phyloP scores from a whole-genome alignment of 2,329 filamentous ascomycete genomes.

The Penicillium sp. region DNA sequence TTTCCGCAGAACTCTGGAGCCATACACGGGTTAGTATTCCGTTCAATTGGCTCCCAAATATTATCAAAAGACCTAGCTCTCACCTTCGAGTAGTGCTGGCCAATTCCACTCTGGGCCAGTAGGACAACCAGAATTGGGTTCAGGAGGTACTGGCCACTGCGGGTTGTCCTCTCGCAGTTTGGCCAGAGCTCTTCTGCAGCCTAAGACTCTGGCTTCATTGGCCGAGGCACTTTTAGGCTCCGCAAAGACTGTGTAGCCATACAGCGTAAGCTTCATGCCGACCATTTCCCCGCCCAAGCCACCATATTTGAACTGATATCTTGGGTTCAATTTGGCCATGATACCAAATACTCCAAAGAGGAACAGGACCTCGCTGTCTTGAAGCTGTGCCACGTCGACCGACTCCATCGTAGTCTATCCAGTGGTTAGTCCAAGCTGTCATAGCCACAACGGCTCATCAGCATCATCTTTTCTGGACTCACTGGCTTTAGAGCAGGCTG shows the following conservation, averaged over 20 bases:
- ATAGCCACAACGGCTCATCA: not conserved
- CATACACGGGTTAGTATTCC: not conserved
- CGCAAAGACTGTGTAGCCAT: constrained; percentile 27
- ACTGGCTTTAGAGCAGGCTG: not conserved
- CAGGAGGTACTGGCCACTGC: constrained; percentile 29
- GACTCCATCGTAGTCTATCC: constrained; percentile 6
- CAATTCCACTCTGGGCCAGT: constrained; percentile 28
- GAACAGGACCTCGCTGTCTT: constrained; percentile 27
- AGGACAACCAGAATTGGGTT: constrained; percentile 17
- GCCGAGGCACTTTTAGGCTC: constrained; percentile 10
- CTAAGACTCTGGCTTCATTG: constrained; percentile 23
- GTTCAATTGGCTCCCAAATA: not conserved
- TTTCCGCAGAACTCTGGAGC: constrained; percentile 24
- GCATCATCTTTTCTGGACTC: not conserved
- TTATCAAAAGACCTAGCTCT: not conserved
- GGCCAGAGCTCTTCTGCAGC: constrained; percentile 30
- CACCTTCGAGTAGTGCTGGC: constrained; percentile 30
- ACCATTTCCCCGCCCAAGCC: constrained; percentile 6
- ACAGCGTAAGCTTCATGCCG: constrained; percentile 30
- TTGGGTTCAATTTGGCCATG: constrained; percentile 26
- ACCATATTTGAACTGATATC: constrained; percentile 25
- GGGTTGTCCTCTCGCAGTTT: constrained; percentile 25
- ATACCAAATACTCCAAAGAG: constrained; percentile 33
- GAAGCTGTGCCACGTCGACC: constrained; percentile 12
- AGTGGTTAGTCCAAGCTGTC: not conserved